Base-by-base conservation (phyloP, 2,329 filamentous ascomycete genomes). In the Xylariaceae sp. region DNA sequence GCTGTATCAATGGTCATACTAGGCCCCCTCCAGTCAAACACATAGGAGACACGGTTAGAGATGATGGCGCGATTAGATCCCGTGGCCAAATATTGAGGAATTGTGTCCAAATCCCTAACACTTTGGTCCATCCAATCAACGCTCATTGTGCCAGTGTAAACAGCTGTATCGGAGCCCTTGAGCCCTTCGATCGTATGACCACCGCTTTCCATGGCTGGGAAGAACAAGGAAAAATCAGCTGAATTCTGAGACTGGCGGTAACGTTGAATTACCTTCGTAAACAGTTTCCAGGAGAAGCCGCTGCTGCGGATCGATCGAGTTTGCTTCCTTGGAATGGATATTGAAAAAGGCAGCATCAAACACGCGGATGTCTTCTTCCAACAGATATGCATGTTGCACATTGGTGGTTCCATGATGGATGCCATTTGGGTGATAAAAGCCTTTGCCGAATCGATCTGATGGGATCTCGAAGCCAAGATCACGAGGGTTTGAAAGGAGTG, bases 1-100 rank as follows among this genome's bases (percentile, higher is more conserved):
- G 76, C 77, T 0, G 77, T 79, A 30, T 79, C 75, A 13, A 79
- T 68, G 0, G 73, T 76, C 62, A 77, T 70, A 1, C 67, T 71
- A 0, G 76, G 72, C 0, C 76, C 72, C 6, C 66, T 59, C 64
- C 68, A 69, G 57, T 72, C 64, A 57, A 73, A 75, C 36, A 72
- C 72, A 29, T 64, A 59, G 3, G 61, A 60, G 2, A 64, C 47
- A 2, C 61, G 51, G n/a, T 59, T 61, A 2, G 59, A 69, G 3
- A 75, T 54, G 9, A 76, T 74, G 23, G 68, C 70, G 13, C 67
- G 59, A 2, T 69, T 64, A 41, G 64, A 70, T 41, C 67, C 61
- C 16, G 56, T 59, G 7, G 55, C 50, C 11, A 51, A 33, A 32
- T 60, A 63, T 30, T 52, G 54, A 4, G 55, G 55, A 15, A 52